Conservation (phyloP, 2,329 filamentous ascomycete genomes). For the Aspergillus texensis region DNA sequence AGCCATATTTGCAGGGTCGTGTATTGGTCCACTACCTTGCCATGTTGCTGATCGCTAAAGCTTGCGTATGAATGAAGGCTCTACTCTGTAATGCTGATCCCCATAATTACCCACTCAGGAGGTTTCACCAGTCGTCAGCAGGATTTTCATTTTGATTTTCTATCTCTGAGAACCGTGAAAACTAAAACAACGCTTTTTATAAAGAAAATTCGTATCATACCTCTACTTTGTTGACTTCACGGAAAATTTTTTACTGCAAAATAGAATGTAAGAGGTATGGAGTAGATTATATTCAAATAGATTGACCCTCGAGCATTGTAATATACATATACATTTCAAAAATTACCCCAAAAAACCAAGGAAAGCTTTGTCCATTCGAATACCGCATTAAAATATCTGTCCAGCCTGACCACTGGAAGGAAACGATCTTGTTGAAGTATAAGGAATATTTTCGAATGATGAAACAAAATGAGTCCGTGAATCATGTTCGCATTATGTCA, state of each 20-base stretch:
- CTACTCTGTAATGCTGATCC: not conserved
- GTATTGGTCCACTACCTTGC: not conserved
- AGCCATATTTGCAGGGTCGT: not conserved
- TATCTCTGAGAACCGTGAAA: not conserved
- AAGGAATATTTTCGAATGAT: constrained; percentile 1
- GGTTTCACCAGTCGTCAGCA: not conserved
- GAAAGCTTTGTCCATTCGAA: not conserved
- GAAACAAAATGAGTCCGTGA: constrained; percentile 17
- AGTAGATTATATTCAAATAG: not conserved
- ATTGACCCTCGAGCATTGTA: no score
- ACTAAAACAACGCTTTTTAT: not conserved
- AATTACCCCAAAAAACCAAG: not conserved
- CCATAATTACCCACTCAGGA: not conserved
- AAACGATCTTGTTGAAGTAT: not conserved
- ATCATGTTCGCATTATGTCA: constrained; percentile 19
- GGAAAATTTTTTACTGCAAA: not conserved
- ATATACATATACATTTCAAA: not conserved
- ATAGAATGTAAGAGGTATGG: not conserved
- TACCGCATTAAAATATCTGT: not conserved
- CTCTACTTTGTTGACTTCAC: not conserved
- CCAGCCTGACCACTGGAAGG: not conserved
- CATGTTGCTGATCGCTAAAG: not conserved
- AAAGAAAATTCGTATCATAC: not conserved
- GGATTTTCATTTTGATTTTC: not conserved
- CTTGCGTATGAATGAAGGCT: not conserved